Conservation (phyloP, 768 basidiomycete species). For the Candolleomyces aberdarensis region DNA sequence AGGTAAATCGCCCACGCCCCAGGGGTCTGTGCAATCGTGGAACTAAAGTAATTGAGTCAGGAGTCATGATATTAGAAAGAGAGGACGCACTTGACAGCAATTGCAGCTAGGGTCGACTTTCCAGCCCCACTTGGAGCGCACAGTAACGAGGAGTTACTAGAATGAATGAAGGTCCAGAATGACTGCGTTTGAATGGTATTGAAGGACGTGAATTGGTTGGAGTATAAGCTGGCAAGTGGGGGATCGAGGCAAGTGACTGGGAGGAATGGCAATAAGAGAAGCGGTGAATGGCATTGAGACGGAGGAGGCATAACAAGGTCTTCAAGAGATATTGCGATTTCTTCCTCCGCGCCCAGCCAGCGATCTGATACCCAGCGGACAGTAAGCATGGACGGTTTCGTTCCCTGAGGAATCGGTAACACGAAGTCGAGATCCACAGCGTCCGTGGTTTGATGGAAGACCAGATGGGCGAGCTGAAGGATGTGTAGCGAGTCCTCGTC, state of each 20-base stretch:
- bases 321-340: slow-evolving; percentile 59
- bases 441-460: slow-evolving; percentile 66
- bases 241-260: slow-evolving; percentile 49
- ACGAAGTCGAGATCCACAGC: slow-evolving; percentile 70
- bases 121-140: slow-evolving; percentile 81
- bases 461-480: slow-evolving; percentile 71
- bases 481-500: slow-evolving; percentile 80
- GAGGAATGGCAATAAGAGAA: slow-evolving; percentile 76
- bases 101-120: slow-evolving; percentile 70
- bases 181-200: slow-evolving; percentile 89
- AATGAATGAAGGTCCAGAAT: slow-evolving; percentile 78
- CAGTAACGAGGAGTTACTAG: slow-evolving; percentile 63
- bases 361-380: slow-evolving; percentile 84
- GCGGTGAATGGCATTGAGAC: slow-evolving; percentile 54
- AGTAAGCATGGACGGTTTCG: slow-evolving; percentile 61
- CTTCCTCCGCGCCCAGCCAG: slow-evolving; percentile 91
- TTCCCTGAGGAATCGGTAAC: slow-evolving; percentile 63
- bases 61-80: not conserved
- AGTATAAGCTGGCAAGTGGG: slow-evolving; percentile 43
- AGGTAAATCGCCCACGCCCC: slow-evolving; percentile 63
- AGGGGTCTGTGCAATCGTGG: slow-evolving; percentile 39
- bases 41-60: slow-evolving; percentile 40
- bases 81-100: slow-evolving; percentile 65
- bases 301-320: slow-evolving; percentile 71
- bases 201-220: slow-evolving; percentile 49